Evolutionary conservation across 108 stramenopile genomes (phyloP).

Genomic region (Phaeodactylum tricornutum): DNA sequence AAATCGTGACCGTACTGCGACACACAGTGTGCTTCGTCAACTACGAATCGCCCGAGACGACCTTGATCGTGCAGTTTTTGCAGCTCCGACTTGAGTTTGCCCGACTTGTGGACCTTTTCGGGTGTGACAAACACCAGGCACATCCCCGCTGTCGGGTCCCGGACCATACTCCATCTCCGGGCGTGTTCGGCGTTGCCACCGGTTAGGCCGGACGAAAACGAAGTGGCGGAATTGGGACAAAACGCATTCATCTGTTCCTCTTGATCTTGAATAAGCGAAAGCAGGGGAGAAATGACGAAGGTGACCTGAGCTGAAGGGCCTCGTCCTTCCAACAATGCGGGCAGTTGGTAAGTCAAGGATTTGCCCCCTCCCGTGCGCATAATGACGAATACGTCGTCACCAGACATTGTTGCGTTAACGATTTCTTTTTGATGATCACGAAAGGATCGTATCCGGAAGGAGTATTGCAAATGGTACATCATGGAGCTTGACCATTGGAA

Average conservation of each 20-base stretch:
- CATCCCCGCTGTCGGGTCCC: slow-evolving; percentile 44
- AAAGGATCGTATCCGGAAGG: slow-evolving; percentile 61
- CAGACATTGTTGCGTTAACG: slow-evolving; percentile 70
- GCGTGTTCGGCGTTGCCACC: slow-evolving; percentile 46
- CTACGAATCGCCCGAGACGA: slow-evolving; percentile 83
- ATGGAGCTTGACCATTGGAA: slow-evolving; percentile 29
- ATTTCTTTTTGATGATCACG: slow-evolving; percentile 81
- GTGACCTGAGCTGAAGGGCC: slow-evolving; percentile 38
- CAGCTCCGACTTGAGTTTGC: slow-evolving; percentile 47
- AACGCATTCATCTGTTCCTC: slow-evolving; percentile 81
- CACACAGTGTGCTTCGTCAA: slow-evolving; percentile 79
- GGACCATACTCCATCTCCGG: slow-evolving; percentile 44
- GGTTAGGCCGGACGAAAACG: slow-evolving; percentile 51
- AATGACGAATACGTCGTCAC: slow-evolving; percentile 80
- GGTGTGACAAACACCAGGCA: slow-evolving; percentile 92
- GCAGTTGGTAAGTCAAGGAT: slow-evolving; percentile 85
- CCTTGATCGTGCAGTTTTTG: slow-evolving; percentile 39
- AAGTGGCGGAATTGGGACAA: slow-evolving; percentile 30
- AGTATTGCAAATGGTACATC: slow-evolving; percentile 28
- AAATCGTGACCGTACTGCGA: slow-evolving; percentile 88
- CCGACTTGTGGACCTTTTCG: slow-evolving; percentile 66
- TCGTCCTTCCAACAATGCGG: slow-evolving; percentile 52
- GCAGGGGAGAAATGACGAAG: slow-evolving; percentile 78
- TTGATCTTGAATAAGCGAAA: slow-evolving; percentile 94
- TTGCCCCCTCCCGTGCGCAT: slow-evolving; percentile 95